Evolutionary conservation across 164 flowering plant genomes (phyloP).

Genomic region (Santalum album): DNA sequence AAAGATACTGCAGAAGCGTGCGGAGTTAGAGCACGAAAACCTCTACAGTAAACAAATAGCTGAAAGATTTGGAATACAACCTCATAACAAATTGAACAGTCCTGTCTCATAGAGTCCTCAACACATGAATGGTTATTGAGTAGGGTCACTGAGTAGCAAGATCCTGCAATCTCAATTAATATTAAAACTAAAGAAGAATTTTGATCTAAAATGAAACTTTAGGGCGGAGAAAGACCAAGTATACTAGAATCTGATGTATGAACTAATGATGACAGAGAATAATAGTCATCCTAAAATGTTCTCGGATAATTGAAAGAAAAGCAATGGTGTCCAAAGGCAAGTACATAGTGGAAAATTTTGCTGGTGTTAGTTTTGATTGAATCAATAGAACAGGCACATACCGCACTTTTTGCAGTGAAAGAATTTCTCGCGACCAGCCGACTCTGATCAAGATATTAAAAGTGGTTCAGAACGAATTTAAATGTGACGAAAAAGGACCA

Average conservation of each 20-base stretch:
- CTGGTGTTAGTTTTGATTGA: too few species aligned
- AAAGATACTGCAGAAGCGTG: constrained; percentile 22
- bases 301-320: too few species aligned
- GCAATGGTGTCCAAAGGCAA: too few species aligned
- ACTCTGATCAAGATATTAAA: constrained; percentile 18
- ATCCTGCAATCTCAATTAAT: constrained; percentile 14
- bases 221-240: too few species aligned
- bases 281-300: too few species aligned
- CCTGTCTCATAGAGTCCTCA: constrained; percentile 30
- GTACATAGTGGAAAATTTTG: too few species aligned
- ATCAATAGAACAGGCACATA: constrained; percentile 10
- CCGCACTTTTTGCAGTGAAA: constrained; percentile 38
- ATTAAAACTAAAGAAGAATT: too few species aligned
- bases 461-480: too few species aligned
- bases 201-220: too few species aligned
- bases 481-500: too few species aligned
- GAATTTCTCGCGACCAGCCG: constrained; percentile 38
- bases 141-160: constrained; percentile 22
- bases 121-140: constrained; percentile 30
- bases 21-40: constrained; percentile 1
- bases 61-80: constrained; percentile 12
- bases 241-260: too few species aligned
- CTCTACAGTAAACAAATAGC: not conserved
- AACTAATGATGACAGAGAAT: too few species aligned
- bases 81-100: constrained; percentile 67